These are phyloP conservation scores for Calonectria hongkongensis DNA, from an alignment of 2,329 filamentous ascomycete species.

Conservation along the genomic window DNA sequence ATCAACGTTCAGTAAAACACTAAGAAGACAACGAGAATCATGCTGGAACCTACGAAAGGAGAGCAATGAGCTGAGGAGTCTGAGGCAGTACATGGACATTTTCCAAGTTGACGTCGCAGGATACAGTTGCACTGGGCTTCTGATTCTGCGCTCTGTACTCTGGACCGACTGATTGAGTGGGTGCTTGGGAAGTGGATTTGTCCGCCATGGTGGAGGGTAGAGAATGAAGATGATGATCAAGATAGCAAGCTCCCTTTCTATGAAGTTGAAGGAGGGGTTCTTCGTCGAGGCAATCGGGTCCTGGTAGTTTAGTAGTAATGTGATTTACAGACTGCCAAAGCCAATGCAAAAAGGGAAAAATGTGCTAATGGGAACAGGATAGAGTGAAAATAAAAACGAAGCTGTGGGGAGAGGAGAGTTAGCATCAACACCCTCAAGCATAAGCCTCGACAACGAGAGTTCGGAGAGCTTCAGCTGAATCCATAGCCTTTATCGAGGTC, in stretches of 20 bases:
- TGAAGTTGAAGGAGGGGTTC: neutral
- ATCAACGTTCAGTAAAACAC: constrained; percentile 46
- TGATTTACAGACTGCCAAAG: neutral
- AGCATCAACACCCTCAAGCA: constrained; percentile 39
- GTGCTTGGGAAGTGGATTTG: constrained; percentile 48
- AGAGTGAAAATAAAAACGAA: neutral
- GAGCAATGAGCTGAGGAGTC: constrained; percentile 96
- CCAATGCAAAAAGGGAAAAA: neutral
- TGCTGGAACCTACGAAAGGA: constrained; percentile 87
- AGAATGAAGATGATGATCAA: constrained; percentile 12
- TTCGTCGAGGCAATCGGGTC: neutral
- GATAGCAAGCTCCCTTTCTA: neutral
- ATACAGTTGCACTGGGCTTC: constrained; percentile 92
- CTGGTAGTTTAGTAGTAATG: neutral
- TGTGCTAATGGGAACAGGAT: neutral
- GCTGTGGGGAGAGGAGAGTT: constrained; percentile 26
- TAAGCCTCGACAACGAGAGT: constrained; percentile 49
- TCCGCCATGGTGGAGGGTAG: constrained; percentile 54
- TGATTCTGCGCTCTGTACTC: constrained; percentile 84
- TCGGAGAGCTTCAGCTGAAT: constrained; percentile 45
- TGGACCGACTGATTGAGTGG: constrained; percentile 83
- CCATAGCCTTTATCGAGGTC: constrained; percentile 48
- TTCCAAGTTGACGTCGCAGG: constrained; percentile 85
- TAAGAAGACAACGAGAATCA: constrained; percentile 41
- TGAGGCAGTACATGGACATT: constrained; percentile 94